Percentiles rank a stretch among this genome's conserved stretches.
phyloP scores from a whole-genome alignment of 345 rosid species.

The Ailanthus altissimus region DNA sequence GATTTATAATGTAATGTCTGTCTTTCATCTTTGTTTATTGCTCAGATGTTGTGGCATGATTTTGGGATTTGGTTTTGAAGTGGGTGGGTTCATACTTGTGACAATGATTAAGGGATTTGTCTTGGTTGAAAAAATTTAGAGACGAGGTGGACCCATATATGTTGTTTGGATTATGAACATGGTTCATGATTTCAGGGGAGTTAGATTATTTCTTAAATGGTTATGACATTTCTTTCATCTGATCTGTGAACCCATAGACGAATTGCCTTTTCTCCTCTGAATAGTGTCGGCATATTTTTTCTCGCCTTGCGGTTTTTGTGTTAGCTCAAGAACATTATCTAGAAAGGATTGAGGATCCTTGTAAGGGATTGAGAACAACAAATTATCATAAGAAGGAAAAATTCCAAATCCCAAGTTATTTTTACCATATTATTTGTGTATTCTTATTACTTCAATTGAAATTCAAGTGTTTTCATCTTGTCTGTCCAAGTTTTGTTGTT shows the following conservation, averaged over 20 bases:
- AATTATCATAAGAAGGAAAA: not conserved
- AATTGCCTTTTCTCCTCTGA: not conserved
- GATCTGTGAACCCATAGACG: not conserved
- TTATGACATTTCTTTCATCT: not conserved
- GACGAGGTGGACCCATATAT: conserved; percentile 8
- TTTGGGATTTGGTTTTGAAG: not conserved
- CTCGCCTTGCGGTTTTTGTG: not conserved
- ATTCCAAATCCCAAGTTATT: not conserved
- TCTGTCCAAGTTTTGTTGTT: too few relatives aligned
- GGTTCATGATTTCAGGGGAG: not conserved
- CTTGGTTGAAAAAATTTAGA: not conserved
- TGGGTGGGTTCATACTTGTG: conserved; percentile 2
- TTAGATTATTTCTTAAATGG: not conserved
- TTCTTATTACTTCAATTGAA: too few relatives aligned
- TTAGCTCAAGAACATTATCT: not conserved
- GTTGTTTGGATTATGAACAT: conserved; percentile 10
- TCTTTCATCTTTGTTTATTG: not conserved
- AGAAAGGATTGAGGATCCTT: not conserved
- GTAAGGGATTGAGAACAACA: not conserved
- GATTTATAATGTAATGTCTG: not conserved
- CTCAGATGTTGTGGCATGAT: not conserved
- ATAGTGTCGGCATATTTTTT: too few relatives aligned
- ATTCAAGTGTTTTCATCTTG: too few relatives aligned
- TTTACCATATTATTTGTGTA: too few relatives aligned
- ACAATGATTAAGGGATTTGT: not conserved